Evolutionary conservation across 1,284 basidiomycete genomes (phyloP), one percentile per base, ranked within the genome.

Genomic region (Vanrija pseudolonga): DNA sequence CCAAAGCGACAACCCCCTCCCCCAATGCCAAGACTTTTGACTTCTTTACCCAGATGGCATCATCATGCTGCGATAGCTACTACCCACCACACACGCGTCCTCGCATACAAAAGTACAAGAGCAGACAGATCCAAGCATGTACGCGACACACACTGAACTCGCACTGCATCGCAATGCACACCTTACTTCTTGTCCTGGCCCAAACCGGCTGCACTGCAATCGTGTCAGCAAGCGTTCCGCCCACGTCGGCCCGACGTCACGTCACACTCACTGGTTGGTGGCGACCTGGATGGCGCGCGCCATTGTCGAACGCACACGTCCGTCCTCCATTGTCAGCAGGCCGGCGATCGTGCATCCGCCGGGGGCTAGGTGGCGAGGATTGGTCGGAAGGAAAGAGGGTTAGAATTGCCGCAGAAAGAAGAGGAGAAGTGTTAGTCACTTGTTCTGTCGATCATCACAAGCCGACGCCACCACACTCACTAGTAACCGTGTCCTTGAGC

Each of bases 261-360:
- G 17, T n/a, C 7, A 36, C 26, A 56, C 73, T 66, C 48, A 73
- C 74, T 77, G 87, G 62, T 92, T 87, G 0, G 94, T 91, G 1
- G 94, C 94, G 19, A 90, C 84, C 74, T 98, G 94, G 56, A 99
- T 97, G 6, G 89, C 88, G 49, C 96, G 83, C 9, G 96, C 96
- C 67, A 99, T 94, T 0, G 95, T 98, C 1, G 91, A 94, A 42
- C 96, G 83, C 20, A 98, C 87, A 61, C 84, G 82, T 0, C 95
- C 96, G 68, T 99, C 96, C 75, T 99, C 96, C 71, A 99, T 82
- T 0, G 90, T 89, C 26, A 99, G 80, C 44, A 99, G 78, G 15
- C 96, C 96, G 1, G 96, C 96, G 63, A 99, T 99, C 0, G 96
- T 99, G 72, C 95, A 98, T 32, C 96, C 96, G 55, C 95, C 96